These are phyloP conservation scores for Trametes cingulata DNA, from an alignment of 768 basidiomycete genomes.

Conservation along the genomic window DNA sequence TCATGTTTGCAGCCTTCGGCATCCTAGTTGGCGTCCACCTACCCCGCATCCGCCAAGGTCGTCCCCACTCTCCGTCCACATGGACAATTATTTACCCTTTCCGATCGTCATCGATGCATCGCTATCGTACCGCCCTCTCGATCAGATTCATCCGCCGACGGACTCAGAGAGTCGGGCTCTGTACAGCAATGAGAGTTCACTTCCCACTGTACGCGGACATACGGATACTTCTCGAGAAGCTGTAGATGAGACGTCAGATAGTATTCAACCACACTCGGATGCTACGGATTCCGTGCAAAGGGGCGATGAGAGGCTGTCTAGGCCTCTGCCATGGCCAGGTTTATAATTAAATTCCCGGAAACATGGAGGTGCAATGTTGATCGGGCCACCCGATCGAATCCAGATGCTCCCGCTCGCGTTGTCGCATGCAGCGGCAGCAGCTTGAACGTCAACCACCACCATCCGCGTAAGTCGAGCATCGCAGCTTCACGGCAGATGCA, in stretches of 20 bases:
- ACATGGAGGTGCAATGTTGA: background rate
- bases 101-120: background rate
- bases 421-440: background rate
- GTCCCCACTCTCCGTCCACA: background rate
- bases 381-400: constrained; percentile 1
- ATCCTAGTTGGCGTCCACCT: background rate
- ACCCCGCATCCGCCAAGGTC: background rate
- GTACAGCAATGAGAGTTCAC: background rate
- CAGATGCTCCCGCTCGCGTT: background rate
- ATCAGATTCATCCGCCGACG: background rate
- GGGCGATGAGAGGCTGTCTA: background rate
- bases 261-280: too few relatives aligned
- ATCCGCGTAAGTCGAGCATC: background rate
- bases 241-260: background rate
- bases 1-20: background rate
- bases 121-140: background rate
- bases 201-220: background rate
- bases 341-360: background rate
- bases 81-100: background rate
- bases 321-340: background rate
- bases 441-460: constrained; percentile 9
- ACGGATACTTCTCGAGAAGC: background rate
- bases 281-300: background rate
- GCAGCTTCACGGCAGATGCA: background rate
- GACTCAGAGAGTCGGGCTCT: background rate